Percentiles rank a stretch among this genome's conserved stretches.
Conservation (phyloP, 23 red algal species). For the Agarophyton chilense region DNA sequence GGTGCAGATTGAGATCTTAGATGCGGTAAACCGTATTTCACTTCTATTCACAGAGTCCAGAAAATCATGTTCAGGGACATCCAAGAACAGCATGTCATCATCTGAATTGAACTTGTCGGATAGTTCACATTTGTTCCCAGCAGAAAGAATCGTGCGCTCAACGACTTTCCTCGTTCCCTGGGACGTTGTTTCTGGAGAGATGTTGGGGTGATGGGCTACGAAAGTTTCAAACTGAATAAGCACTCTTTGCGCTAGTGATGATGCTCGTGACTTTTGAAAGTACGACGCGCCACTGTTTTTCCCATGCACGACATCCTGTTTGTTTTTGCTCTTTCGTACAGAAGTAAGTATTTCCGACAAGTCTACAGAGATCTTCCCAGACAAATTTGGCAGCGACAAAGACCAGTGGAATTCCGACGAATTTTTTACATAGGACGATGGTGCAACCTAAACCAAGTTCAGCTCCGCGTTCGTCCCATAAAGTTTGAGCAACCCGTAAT, state of each 20-base stretch:
- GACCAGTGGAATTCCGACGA: conserved; percentile 32
- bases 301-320: not conserved
- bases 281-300: not conserved
- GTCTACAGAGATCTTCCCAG: conserved; percentile 8
- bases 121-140: conserved; percentile 23
- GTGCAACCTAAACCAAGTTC: not conserved
- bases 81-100: conserved; percentile 14
- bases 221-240: conserved; percentile 40
- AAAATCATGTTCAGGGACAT: conserved; percentile 20
- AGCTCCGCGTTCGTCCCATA: conserved; percentile 31
- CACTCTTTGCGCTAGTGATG: conserved; percentile 52
- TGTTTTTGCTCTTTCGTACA: not conserved
- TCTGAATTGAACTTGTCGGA: conserved; percentile 25
- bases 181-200: not conserved
- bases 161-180: not conserved
- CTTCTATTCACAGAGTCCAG: conserved; percentile 49
- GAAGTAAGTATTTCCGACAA: not conserved
- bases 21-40: conserved; percentile 40
- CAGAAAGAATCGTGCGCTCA: conserved; percentile 3
- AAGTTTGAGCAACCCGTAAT: conserved; percentile 38
- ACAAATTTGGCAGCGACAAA: conserved; percentile 38
- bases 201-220: not conserved
- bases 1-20: conserved; percentile 61
- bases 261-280: conserved; percentile 8
- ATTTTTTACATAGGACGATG: conserved; percentile 27